These are phyloP conservation scores for Spathaspora girioi DNA, from an alignment of 805 yeast genomes.

Conservation along the genomic window DNA sequence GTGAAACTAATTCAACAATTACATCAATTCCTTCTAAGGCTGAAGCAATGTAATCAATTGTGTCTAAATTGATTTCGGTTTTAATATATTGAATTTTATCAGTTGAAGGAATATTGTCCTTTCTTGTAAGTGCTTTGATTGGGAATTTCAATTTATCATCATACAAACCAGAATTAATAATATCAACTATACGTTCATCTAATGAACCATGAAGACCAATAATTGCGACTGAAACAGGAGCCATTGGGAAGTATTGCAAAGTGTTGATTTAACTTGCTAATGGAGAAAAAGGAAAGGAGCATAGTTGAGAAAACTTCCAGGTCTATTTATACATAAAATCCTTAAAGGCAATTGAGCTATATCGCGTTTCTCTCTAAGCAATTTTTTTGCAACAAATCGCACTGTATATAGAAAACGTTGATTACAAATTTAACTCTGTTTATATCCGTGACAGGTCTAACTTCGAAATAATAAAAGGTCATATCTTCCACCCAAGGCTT, in stretches of 20 bases:
- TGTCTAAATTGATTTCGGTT: conserved; percentile 16
- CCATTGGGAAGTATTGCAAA: background rate
- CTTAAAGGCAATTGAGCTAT: too few species aligned
- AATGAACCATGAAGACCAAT: conserved; percentile 51
- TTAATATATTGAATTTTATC: conserved; percentile 37
- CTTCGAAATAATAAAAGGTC: too few species aligned
- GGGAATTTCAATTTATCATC: conserved; percentile 43
- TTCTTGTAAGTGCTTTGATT: conserved; percentile 48
- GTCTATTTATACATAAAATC: background rate
- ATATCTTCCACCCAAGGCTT: too few species aligned
- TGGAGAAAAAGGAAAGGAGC: background rate
- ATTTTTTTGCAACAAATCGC: background rate
- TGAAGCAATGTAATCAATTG: conserved; percentile 17
- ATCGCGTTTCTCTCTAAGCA: too few species aligned
- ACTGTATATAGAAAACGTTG: too few species aligned
- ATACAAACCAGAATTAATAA: conserved; percentile 42
- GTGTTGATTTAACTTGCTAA: background rate
- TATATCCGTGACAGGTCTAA: too few species aligned
- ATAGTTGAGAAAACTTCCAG: background rate
- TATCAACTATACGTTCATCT: conserved; percentile 45
- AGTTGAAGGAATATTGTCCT: conserved; percentile 25
- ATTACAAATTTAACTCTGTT: too few species aligned
- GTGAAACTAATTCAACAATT: conserved; percentile 43
- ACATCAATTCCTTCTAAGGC: conserved; percentile 30
- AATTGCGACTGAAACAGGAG: conserved; percentile 40